Evolutionary conservation across 768 basidiomycete genomes (phyloP), one percentile per base, ranked within the genome.

Genomic region (Filobasidium wieringae): DNA sequence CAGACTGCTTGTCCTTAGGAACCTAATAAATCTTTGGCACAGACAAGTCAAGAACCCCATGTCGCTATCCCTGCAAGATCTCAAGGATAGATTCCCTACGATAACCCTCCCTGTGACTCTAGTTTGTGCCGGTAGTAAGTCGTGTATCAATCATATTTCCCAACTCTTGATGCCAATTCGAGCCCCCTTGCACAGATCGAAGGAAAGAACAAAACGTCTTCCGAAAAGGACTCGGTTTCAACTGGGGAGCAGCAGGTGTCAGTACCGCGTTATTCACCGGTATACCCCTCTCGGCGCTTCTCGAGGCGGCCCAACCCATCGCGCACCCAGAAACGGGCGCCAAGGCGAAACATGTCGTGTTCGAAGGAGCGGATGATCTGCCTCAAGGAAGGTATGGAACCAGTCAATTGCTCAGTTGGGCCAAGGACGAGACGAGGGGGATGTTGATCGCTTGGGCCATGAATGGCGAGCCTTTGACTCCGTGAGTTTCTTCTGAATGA

Each of bases 121-220:
- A 11, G 80, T 80, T 2, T 84, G 83, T 60, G 83, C 83, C 1
- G 83, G 83, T 1, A 84, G 55, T 56, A 26, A 49, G 55, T 47
- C 11, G 7, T 34, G 37, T 51, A 15, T 29, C 11, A 19, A 12
- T 22, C 26, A n/a, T 30, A n/a, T 5, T 26, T 52, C 32, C 32
- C 27, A 2, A 12, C 33, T 40, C n/a, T 1, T 22, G 19, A 11
- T 39, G 24, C 50, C 49, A 19, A 40, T 4, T n/a, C 7, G 3
- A 33, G 17, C 15, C 19, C 12, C n/a, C 29, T 17, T 39, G 12
- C 24, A 15, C 39, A 57, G 56, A 84, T 66, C 71, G 83, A 1
- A 73, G 83, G 27, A 84, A 82, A 66, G 82, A 84, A 63, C 83
- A 84, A 66, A 84, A 84, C 63, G 72, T 81, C 45, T 77, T 82